Evolutionary conservation across 1,284 basidiomycete genomes (phyloP).

Genomic region (Anthracocystis setariae): DNA sequence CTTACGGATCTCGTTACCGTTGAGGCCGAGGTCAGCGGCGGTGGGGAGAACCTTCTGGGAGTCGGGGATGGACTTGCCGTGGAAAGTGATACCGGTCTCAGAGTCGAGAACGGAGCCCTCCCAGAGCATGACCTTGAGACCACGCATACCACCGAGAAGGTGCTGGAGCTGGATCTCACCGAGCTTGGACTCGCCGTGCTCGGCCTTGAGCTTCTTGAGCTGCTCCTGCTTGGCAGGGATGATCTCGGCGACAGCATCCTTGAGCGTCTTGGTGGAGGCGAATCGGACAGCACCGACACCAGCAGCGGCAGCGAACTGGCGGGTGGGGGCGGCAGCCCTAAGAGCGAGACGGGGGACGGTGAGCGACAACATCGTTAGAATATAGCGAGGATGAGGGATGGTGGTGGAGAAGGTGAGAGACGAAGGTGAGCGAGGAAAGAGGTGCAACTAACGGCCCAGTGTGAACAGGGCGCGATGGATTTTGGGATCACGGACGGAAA

Average conservation of each 20-base stretch:
- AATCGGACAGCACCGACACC: slow-evolving; percentile 55
- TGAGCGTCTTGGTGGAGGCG: slow-evolving; percentile 65
- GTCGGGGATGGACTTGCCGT: slow-evolving; percentile 66
- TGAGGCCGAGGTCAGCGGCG: slow-evolving; percentile 61
- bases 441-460: neutral
- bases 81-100: slow-evolving; percentile 67
- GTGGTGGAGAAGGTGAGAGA: slow-evolving; percentile 23
- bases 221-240: slow-evolving; percentile 67
- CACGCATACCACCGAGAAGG: slow-evolving; percentile 67
- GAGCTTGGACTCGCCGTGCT: slow-evolving; percentile 60
- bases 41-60: slow-evolving; percentile 66
- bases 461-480: neutral
- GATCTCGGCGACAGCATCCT: slow-evolving; percentile 65
- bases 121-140: slow-evolving; percentile 68
- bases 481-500: no score
- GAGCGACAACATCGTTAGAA: slow-evolving; percentile 60
- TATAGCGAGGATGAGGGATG: slow-evolving; percentile 21
- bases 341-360: slow-evolving; percentile 62
- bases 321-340: slow-evolving; percentile 56
- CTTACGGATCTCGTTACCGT: slow-evolving; percentile 66
- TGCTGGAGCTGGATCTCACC: slow-evolving; percentile 65
- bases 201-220: slow-evolving; percentile 65
- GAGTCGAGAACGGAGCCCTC: slow-evolving; percentile 67
- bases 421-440: neutral
- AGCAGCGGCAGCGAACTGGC: slow-evolving; percentile 62